Percentiles rank a stretch among this genome's conserved stretches.
These are phyloP conservation scores for Canna indica DNA, from an alignment of 176 grass and related monocot species.

Conservation along the genomic window DNA sequence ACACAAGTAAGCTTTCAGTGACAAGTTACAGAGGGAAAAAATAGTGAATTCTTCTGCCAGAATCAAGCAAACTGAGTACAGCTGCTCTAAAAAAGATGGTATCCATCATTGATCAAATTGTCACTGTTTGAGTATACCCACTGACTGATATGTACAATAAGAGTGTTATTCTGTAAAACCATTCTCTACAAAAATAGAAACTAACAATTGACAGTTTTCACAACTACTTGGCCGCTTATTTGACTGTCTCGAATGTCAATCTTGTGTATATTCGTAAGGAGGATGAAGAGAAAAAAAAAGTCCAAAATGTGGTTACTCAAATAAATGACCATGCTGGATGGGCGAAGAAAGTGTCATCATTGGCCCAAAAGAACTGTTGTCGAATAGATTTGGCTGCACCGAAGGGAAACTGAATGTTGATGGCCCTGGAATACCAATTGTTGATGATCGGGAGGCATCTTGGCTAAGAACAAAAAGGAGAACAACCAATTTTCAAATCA, in stretches of 20 bases:
- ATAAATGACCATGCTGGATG: slow-evolving; percentile 57
- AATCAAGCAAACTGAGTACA: too few species aligned
- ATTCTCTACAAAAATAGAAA: neutral
- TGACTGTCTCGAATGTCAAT: slow-evolving; percentile 19
- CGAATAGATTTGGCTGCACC: slow-evolving; percentile 37
- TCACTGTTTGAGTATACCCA: neutral
- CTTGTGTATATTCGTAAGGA: neutral
- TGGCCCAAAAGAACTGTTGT: slow-evolving; percentile 38
- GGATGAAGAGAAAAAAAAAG: neutral
- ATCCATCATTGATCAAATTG: neutral
- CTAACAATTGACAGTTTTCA: slow-evolving; percentile 3
- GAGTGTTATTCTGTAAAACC: slow-evolving; percentile 5
- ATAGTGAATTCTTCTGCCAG: too few species aligned
- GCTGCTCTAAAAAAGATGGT: too few species aligned
- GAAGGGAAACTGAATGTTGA: slow-evolving; percentile 29
- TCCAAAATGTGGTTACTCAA: slow-evolving; percentile 33
- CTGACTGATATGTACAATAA: slow-evolving; percentile 5
- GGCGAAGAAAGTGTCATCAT: slow-evolving; percentile 24
- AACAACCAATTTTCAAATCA: neutral
- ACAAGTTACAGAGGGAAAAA: too few species aligned
- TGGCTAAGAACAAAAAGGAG: slow-evolving; percentile 28
- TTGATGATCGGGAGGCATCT: slow-evolving; percentile 16
- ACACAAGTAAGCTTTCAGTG: too few species aligned
- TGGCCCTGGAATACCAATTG: slow-evolving; percentile 25
- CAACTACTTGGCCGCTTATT: slow-evolving; percentile 19